phyloP scores from a whole-genome alignment of 176 grass and related monocot genomes.

The Panicum miliaceum region DNA sequence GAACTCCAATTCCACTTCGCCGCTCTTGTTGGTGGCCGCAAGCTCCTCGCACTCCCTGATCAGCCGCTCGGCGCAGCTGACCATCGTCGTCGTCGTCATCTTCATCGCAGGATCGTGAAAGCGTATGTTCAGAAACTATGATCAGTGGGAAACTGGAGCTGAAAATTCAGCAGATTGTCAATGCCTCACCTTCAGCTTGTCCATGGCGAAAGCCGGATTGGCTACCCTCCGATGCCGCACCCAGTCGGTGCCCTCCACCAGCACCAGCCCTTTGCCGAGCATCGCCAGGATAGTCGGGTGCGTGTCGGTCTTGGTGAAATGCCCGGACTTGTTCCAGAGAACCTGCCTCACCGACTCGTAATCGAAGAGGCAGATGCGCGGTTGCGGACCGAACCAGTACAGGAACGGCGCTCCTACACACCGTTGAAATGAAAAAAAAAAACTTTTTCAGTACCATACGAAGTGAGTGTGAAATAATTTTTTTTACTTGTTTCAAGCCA shows the following conservation, averaged over 20 bases:
- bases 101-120: slow-evolving; percentile 11
- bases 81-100: slow-evolving; percentile 53
- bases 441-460: neutral
- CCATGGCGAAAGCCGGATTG: slow-evolving; percentile 61
- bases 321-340: slow-evolving; percentile 47
- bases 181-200: slow-evolving; percentile 58
- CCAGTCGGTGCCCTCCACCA: slow-evolving; percentile 56
- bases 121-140: neutral
- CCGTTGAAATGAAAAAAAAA: neutral
- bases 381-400: slow-evolving; percentile 49
- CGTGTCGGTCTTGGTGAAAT: slow-evolving; percentile 37
- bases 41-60: slow-evolving; percentile 48
- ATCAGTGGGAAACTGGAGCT: neutral
- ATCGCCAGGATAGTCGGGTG: slow-evolving; percentile 46
- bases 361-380: slow-evolving; percentile 40
- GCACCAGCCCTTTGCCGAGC: slow-evolving; percentile 53
- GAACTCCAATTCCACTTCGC: slow-evolving; percentile 44
- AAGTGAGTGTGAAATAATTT: neutral
- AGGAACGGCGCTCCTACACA: slow-evolving; percentile 51
- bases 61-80: slow-evolving; percentile 33
- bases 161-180: neutral
- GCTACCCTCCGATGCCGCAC: slow-evolving; percentile 50
- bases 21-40: neutral
- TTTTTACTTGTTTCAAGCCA: neutral
- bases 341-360: slow-evolving; percentile 58